Evolutionary conservation across 2,329 filamentous ascomycete genomes (phyloP).

Genomic region (Fusarium pseudocircinatum): DNA sequence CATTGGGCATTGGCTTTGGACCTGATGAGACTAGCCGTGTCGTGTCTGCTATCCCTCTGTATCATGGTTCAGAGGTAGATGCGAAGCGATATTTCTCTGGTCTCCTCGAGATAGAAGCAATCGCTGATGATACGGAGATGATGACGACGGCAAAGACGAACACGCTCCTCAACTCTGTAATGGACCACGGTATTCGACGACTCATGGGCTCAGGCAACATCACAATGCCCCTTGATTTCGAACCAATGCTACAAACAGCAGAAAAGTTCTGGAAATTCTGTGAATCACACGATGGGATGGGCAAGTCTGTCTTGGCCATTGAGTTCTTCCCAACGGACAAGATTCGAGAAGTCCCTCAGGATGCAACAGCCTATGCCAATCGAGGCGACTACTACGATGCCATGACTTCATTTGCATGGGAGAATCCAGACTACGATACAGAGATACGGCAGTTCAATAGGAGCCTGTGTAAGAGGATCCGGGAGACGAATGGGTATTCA

Average conservation of each 20-base stretch:
- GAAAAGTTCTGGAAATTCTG: slow-evolving; percentile 44
- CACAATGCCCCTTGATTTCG: slow-evolving; percentile 48
- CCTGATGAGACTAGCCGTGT: slow-evolving; percentile 21
- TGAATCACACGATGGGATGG: slow-evolving; percentile 32
- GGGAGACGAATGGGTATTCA: slow-evolving; percentile 39
- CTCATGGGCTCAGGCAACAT: slow-evolving; percentile 41
- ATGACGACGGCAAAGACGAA: slow-evolving; percentile 39
- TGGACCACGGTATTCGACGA: slow-evolving; percentile 40
- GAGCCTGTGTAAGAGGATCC: slow-evolving; percentile 42
- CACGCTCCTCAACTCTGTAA: slow-evolving; percentile 38
- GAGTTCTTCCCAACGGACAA: slow-evolving; percentile 55
- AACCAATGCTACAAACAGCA: slow-evolving; percentile 42
- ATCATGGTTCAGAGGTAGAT: slow-evolving; percentile 27
- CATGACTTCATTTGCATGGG: slow-evolving; percentile 54
- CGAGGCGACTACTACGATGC: slow-evolving; percentile 57
- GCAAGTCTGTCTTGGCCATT: slow-evolving; percentile 44
- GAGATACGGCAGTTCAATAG: slow-evolving; percentile 52
- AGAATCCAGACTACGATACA: slow-evolving; percentile 48
- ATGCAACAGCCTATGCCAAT: slow-evolving; percentile 56
- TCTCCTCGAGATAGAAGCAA: slow-evolving; percentile 20
- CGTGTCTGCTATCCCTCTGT: slow-evolving; percentile 36
- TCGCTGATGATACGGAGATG: slow-evolving; percentile 14
- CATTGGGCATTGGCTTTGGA: slow-evolving; percentile 37
- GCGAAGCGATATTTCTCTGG: slow-evolving; percentile 35
- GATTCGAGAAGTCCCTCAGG: slow-evolving; percentile 47